These are phyloP conservation scores for Cladophialophora bantiana DNA, from an alignment of 2,329 filamentous ascomycete genomes.

Conservation along the genomic window DNA sequence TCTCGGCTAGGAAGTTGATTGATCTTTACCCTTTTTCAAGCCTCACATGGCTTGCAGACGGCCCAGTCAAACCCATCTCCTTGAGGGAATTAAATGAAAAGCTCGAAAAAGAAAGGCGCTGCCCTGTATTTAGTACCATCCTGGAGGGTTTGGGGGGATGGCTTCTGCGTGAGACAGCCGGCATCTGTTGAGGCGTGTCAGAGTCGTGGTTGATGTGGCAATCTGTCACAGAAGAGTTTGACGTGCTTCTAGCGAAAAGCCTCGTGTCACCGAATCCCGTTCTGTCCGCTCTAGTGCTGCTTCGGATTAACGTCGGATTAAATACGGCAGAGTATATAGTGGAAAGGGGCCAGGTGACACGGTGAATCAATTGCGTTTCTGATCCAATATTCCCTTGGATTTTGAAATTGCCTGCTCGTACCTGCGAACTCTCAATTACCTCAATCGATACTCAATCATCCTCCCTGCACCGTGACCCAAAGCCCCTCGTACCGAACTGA, in stretches of 20 bases:
- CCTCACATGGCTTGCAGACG: slow-evolving; percentile 9
- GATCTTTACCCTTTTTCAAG: neutral
- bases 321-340: neutral
- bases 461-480: neutral
- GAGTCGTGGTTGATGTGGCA: slow-evolving; percentile 8
- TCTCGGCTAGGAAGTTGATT: neutral
- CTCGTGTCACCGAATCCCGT: neutral
- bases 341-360: no score
- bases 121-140: neutral
- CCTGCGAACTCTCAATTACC: neutral
- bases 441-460: neutral
- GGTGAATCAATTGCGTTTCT: neutral
- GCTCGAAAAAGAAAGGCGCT: neutral
- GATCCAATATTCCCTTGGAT: neutral
- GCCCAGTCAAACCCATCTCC: neutral
- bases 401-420: neutral
- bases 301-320: neutral
- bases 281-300: no score
- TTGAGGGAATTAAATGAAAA: neutral
- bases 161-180: slow-evolving; percentile 11
- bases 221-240: slow-evolving; percentile 19
- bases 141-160: neutral
- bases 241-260: slow-evolving; percentile 2
- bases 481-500: neutral
- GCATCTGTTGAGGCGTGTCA: slow-evolving; percentile 14